Conservation (phyloP, 2,329 filamentous ascomycete genomes). For the Tolypocladium capitatum region DNA sequence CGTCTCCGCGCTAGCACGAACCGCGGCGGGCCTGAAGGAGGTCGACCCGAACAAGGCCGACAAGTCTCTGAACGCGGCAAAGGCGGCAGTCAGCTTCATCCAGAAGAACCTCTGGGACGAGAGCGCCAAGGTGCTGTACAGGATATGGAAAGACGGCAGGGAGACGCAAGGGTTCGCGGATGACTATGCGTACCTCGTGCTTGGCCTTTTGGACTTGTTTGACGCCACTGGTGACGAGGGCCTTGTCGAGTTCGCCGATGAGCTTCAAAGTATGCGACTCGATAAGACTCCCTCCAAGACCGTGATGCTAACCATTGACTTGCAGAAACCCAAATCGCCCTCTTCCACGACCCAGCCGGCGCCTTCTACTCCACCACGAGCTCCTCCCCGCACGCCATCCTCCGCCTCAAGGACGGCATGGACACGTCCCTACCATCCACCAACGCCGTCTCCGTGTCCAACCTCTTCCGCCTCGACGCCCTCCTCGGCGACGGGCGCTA, state of each 20-base stretch:
- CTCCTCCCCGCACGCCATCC: slow-evolving; percentile 54
- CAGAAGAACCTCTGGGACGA: slow-evolving; percentile 59
- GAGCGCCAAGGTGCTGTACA: slow-evolving; percentile 48
- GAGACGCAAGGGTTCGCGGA: slow-evolving; percentile 70
- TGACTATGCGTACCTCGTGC: slow-evolving; percentile 83
- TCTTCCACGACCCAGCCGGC: slow-evolving; percentile 62
- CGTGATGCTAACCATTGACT: slow-evolving; percentile 2
- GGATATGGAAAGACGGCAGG: slow-evolving; percentile 57
- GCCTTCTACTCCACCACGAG: slow-evolving; percentile 63
- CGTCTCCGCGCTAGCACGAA: slow-evolving; percentile 67
- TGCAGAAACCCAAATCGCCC: slow-evolving; percentile 55
- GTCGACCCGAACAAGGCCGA: slow-evolving; percentile 43
- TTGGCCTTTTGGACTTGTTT: slow-evolving; percentile 73
- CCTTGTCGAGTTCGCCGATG: slow-evolving; percentile 69
- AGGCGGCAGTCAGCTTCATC: slow-evolving; percentile 59
- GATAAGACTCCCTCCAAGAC: background rate
- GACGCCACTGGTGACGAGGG: slow-evolving; percentile 65
- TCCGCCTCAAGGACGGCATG: slow-evolving; percentile 90
- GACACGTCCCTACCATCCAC: slow-evolving; percentile 82
- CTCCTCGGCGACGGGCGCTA: slow-evolving; percentile 56
- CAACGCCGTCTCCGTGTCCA: slow-evolving; percentile 76
- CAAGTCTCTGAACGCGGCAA: slow-evolving; percentile 52
- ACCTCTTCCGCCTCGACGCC: slow-evolving; percentile 68
- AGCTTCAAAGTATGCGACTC: slow-evolving; percentile 51
- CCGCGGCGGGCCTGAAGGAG: slow-evolving; percentile 52